phyloP scores from a whole-genome alignment of 345 rosid species.

The Noccaea bulbosa region DNA sequence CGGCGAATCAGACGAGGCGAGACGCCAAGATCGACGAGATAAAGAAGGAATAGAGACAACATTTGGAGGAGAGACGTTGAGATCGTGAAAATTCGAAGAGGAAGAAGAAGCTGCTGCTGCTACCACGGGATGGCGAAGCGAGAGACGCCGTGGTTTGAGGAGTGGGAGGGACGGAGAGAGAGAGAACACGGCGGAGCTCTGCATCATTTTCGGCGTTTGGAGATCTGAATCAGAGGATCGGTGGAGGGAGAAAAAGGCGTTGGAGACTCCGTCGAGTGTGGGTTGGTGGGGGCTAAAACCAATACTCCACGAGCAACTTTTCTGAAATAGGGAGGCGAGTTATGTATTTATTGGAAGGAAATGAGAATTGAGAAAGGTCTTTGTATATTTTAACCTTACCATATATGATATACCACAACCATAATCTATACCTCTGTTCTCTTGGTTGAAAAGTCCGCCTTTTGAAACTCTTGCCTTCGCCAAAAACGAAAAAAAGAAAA shows the following conservation, averaged over 20 bases:
- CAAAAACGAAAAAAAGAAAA: too few species aligned
- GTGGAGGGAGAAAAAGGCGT: slow-evolving; percentile 31
- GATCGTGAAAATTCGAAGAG: slow-evolving; percentile 45
- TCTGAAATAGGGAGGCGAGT: slow-evolving; percentile 5
- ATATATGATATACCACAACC: background rate
- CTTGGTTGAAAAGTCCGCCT: slow-evolving; percentile 18
- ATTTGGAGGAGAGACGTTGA: slow-evolving; percentile 40
- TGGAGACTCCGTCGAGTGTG: slow-evolving; percentile 54
- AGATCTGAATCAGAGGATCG: slow-evolving; percentile 41
- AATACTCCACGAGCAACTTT: slow-evolving; percentile 2
- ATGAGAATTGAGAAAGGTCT: background rate
- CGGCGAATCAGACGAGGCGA: slow-evolving; percentile 42
- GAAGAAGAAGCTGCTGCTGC: slow-evolving; percentile 17
- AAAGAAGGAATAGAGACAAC: slow-evolving; percentile 52
- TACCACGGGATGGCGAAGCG: slow-evolving; percentile 27
- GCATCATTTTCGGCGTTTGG: slow-evolving; percentile 55
- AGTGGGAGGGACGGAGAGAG: slow-evolving; percentile 47
- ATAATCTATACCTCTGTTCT: background rate
- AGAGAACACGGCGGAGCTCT: slow-evolving; percentile 65
- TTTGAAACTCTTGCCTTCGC: background rate
- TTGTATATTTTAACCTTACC: slow-evolving; percentile 2
- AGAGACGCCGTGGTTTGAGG: slow-evolving; percentile 47
- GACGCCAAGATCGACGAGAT: slow-evolving; percentile 72
- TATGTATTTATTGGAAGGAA: slow-evolving; percentile 11
- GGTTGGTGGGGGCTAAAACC: slow-evolving; percentile 42